A percentile compares a stretch with the other conserved stretches of the same genome.
phyloP scores from a whole-genome alignment of 2,329 filamentous ascomycete species.

The Plenodomus tracheiphilus region DNA sequence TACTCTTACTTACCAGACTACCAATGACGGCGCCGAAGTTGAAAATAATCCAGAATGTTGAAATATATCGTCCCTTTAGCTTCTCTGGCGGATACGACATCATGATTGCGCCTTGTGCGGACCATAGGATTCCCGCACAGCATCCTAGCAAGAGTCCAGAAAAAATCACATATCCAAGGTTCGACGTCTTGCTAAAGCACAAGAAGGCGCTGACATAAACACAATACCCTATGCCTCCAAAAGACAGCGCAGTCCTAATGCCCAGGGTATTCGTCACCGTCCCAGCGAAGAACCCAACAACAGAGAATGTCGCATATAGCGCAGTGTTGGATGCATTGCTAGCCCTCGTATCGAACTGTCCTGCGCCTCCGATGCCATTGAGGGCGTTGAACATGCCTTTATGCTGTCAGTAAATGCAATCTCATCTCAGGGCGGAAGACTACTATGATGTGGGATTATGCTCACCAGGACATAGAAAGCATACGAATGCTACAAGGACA shows the following conservation, averaged over 20 bases:
- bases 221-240: conserved; percentile 75
- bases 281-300: conserved; percentile 64
- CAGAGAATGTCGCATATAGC: conserved; percentile 69
- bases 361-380: conserved; percentile 51
- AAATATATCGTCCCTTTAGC: conserved; percentile 82
- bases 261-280: conserved; percentile 75
- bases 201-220: conserved; percentile 71
- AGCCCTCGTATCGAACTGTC: conserved; percentile 51
- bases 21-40: conserved; percentile 87
- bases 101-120: conserved; percentile 79
- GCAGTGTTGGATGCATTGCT: conserved; percentile 66
- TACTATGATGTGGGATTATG: neutral
- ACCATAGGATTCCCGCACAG: conserved; percentile 77
- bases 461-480: conserved; percentile 52
- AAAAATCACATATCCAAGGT: conserved; percentile 71
- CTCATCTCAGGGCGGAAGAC: too few species aligned
- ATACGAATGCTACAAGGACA: conserved; percentile 52
- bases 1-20: conserved; percentile 63
- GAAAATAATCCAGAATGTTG: conserved; percentile 90
- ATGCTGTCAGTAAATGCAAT: conserved; percentile 7
- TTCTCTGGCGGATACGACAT: conserved; percentile 81
- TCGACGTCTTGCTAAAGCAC: conserved; percentile 66
- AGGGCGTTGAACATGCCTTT: conserved; percentile 53
- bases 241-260: conserved; percentile 64
- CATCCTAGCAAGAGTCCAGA: conserved; percentile 72